Evolutionary conservation across 2,329 filamentous ascomycete species (phyloP).

Genomic region (Fusarium sp.): DNA sequence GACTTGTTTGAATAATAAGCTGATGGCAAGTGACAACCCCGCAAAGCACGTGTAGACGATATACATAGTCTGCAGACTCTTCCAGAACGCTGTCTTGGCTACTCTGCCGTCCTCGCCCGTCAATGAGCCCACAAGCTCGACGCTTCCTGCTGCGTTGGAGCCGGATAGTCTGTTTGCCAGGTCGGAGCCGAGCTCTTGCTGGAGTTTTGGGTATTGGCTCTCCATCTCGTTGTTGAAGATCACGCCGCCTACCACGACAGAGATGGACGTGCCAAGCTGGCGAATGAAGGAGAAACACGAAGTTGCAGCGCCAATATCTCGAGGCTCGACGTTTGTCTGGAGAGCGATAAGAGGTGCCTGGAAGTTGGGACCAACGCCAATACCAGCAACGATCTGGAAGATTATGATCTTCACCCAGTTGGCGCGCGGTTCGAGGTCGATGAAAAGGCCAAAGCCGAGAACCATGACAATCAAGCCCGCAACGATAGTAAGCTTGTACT

Average conservation of each 20-base stretch:
- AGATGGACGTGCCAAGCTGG: slow-evolving; percentile 75
- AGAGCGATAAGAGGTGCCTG: slow-evolving; percentile 76
- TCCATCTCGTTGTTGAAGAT: slow-evolving; percentile 83
- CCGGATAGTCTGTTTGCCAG: slow-evolving; percentile 67
- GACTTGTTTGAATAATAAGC: slow-evolving; percentile 62
- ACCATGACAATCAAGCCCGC: slow-evolving; percentile 69
- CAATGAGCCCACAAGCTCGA: slow-evolving; percentile 67
- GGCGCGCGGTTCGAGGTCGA: slow-evolving; percentile 69
- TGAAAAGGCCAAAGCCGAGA: slow-evolving; percentile 73
- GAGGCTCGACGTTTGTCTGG: slow-evolving; percentile 70
- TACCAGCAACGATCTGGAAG: slow-evolving; percentile 72
- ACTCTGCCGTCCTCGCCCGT: slow-evolving; percentile 58
- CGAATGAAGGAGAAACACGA: slow-evolving; percentile 76
- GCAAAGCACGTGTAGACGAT: slow-evolving; percentile 67
- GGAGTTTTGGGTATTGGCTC: slow-evolving; percentile 63
- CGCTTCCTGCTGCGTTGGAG: slow-evolving; percentile 70
- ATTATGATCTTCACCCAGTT: slow-evolving; percentile 69
- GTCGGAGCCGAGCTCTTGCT: slow-evolving; percentile 62
- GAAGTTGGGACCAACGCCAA: slow-evolving; percentile 77
- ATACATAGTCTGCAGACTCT: slow-evolving; percentile 67
- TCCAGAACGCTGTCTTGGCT: slow-evolving; percentile 62
- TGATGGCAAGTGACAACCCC: slow-evolving; percentile 60
- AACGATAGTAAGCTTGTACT: slow-evolving; percentile 72
- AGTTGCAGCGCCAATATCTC: slow-evolving; percentile 77
- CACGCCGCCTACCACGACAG: slow-evolving; percentile 80